Conservation (phyloP, 495 filamentous ascomycete species). For the Penicillium manginii region DNA sequence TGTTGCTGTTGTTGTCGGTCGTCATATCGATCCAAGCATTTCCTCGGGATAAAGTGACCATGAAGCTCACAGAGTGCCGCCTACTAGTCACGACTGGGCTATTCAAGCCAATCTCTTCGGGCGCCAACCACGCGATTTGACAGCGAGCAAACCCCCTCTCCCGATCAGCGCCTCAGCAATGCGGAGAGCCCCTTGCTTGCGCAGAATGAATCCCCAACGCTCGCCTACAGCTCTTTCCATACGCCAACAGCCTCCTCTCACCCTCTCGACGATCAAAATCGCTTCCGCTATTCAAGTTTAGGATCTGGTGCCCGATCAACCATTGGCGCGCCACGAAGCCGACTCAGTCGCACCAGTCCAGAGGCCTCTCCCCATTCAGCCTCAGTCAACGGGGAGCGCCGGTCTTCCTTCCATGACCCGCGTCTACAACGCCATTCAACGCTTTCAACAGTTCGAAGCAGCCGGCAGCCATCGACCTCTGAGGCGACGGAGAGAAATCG, state of each 20-base stretch:
- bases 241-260: constrained; percentile 53
- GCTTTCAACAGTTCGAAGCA: constrained; percentile 55
- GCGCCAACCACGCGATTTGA: constrained; percentile 39
- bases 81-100: constrained; percentile 46
- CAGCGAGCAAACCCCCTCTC: constrained; percentile 44
- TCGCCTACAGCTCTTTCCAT: constrained; percentile 40
- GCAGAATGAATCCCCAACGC: constrained; percentile 43
- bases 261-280: constrained; percentile 51
- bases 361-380: constrained; percentile 52
- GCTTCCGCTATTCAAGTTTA: constrained; percentile 42
- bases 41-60: neutral
- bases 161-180: constrained; percentile 45
- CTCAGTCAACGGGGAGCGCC: constrained; percentile 45
- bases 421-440: constrained; percentile 58
- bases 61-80: neutral
- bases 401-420: constrained; percentile 48
- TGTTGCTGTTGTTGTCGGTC: neutral
- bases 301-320: constrained; percentile 49
- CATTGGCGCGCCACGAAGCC: constrained; percentile 44
- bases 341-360: constrained; percentile 41
- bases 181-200: constrained; percentile 51
- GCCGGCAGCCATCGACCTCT: constrained; percentile 52
- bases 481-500: constrained; percentile 45
- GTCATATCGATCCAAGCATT: neutral
- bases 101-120: constrained; percentile 43